A percentile compares a stretch with the other conserved stretches of the same genome.
Evolutionary conservation across 1,139 yeast genomes (phyloP).

Genomic region (Geotrichum aggregatum): DNA sequence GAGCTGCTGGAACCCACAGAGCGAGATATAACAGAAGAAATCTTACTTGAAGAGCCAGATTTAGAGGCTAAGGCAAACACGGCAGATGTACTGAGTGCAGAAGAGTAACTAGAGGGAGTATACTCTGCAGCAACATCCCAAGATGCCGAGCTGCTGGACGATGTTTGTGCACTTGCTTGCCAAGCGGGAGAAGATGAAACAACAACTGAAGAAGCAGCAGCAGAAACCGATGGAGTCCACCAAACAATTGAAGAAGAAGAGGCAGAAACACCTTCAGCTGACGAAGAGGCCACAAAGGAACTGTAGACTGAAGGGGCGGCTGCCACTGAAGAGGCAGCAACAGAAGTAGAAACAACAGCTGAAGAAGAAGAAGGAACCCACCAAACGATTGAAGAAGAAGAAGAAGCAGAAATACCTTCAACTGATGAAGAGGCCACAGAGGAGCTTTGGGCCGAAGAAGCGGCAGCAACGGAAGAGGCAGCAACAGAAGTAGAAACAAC

Average conservation of each 20-base stretch:
- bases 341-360: background rate
- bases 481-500: background rate
- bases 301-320: slow-evolving; percentile 11
- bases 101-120: background rate
- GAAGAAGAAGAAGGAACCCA: background rate
- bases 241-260: background rate
- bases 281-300: background rate
- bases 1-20: background rate
- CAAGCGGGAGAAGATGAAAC: too few species aligned
- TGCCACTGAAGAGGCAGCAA: slow-evolving; percentile 11
- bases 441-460: slow-evolving; percentile 8
- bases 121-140: background rate
- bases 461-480: slow-evolving; percentile 13
- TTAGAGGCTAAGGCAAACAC: background rate
- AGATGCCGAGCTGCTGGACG: too few species aligned
- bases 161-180: background rate
- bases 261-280: background rate
- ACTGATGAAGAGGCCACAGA: slow-evolving; percentile 4
- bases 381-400: background rate
- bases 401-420: background rate
- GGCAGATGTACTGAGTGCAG: background rate
- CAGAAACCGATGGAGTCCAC: slow-evolving; percentile 1
- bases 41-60: background rate
- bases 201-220: slow-evolving; percentile 10
- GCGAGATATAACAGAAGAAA: background rate